Base-by-base conservation (phyloP, 768 basidiomycete genomes). In the Suillus alpinus region DNA sequence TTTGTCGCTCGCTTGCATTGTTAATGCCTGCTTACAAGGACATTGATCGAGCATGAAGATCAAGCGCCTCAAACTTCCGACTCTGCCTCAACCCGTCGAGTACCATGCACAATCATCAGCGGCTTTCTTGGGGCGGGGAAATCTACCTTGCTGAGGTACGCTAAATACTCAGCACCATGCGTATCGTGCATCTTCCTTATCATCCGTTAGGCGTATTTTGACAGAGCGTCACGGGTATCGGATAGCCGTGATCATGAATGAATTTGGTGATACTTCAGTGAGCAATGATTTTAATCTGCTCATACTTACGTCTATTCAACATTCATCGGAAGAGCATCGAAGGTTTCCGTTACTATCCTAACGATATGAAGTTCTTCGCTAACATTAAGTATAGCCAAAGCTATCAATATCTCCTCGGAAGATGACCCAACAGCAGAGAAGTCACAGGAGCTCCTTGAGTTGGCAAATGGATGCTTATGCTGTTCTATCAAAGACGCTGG, bases 161-260 rank as follows among this genome's bases (percentile, higher is more conserved):
- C 72, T n/a, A 59, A 26, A 36, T 29, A 58, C 13, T 43, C 26
- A 34, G 37, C 26, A 16, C 46, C 32, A 20, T 7, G 51, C 29
- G 16, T 16, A 20, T 26, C 31, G 32, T 14, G 6, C 14, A 41
- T 32, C 26, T 29, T 34, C 41, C 37, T 58, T 41, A 47, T 10
- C n/a, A 60, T 61, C 49, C 37, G 53, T 16, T 63, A 91, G 88
- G 66, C 88, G 95, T 36, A 95, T 98, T 67, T 77, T 98, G 62
- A 96, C 92, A 13, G 94, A 94, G 69, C 81, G 87, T 41, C 96
- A 98, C 82, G 95, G 96, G 3, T 94, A 95, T 70, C 86, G 91
- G 40, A 97, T 99, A 59, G 96, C 96, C 5, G 96, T 99, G 23
- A 97, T 96, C 64, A 95, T 97, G 93, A 97, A 96, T 69, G 94